Evolutionary conservation across 2,329 filamentous ascomycete species (phyloP), one percentile per base, ranked within the genome.

Genomic region (Lizonia empirigonia): DNA sequence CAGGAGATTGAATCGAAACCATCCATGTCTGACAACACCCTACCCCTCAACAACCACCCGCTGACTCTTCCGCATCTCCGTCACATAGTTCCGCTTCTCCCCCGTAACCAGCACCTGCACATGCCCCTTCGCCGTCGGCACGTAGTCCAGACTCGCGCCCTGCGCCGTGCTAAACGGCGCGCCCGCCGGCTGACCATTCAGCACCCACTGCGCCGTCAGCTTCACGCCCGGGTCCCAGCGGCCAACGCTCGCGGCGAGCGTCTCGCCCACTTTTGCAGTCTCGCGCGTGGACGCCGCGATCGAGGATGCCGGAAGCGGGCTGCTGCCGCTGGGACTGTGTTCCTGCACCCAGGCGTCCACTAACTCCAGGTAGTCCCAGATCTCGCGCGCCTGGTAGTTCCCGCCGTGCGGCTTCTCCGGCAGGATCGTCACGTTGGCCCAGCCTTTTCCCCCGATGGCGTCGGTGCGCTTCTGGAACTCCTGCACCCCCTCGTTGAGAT

Each of bases 171-270:
- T 33, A 29, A 72, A 71, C 1, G 58, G 12, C 15, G 56, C 53
- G 12, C 63, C 57, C 2, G 22, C 36, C 15, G 59, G 47, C 44
- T 63, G 62, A 2, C 67, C 62, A 47, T 71, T 56, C 1, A 73
- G 39, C 12, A 64, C 12, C 71, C 72, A 74, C 50, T 72, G 65
- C 30, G 66, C 72, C 26, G 63, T 53, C 0, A 75, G 57, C 34
- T 35, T 53, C 2, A 75, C 66, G 15, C 72, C 72, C 3, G 72
- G 72, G 53, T 75, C 72, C 72, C 72, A 75, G 1, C 65, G 59
- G 2, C 72, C 72, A 2, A 69, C 64, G 42, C 36, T 67, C 2
- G 60, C 56, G n/a, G 38, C 20, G 3, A 58, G 20, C 5, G 42
- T 30, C 8, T 45, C 36, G 3, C 42, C 54, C 2, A 59, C 50